Conservation (phyloP, 768 basidiomycete species). For the Favolaschia claudopus region DNA sequence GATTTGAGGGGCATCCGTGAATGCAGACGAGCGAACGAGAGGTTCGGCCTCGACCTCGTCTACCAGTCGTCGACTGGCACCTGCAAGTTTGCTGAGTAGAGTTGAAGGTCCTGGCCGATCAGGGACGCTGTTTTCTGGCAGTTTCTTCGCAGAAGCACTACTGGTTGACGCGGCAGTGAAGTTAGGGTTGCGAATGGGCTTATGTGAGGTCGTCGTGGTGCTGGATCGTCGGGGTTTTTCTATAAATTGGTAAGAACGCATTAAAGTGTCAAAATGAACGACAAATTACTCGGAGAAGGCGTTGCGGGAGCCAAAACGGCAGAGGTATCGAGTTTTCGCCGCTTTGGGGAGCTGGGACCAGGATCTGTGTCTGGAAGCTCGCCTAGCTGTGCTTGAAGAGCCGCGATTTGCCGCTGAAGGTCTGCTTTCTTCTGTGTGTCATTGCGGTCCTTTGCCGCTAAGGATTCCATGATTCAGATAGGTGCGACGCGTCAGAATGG, state of each 20-base stretch:
- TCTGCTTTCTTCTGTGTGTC: constrained; percentile 44
- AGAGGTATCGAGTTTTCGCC: constrained; percentile 42
- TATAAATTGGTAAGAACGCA: constrained; percentile 35
- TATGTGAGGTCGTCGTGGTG: constrained; percentile 5
- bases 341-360: constrained; percentile 44
- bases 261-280: constrained; percentile 36
- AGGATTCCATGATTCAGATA: constrained; percentile 44
- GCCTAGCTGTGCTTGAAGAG: constrained; percentile 51
- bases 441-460: constrained; percentile 33
- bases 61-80: constrained; percentile 1
- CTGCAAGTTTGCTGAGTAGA: constrained; percentile 20
- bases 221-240: constrained; percentile 24
- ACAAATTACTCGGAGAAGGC: constrained; percentile 67
- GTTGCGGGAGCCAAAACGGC: constrained; percentile 57
- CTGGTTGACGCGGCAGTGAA: constrained; percentile 13
- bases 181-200: constrained; percentile 4
- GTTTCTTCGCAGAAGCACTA: not conserved
- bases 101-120: constrained; percentile 54
- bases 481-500: not conserved
- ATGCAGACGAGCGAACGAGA: constrained; percentile 40
- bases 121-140: constrained; percentile 6
- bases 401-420: constrained; percentile 50
- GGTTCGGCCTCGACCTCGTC: constrained; percentile 16
- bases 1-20: constrained; percentile 42
- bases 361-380: constrained; percentile 26